Conservation (phyloP, 2,329 filamentous ascomycete genomes). For the Hymenoscyphus occultus region DNA sequence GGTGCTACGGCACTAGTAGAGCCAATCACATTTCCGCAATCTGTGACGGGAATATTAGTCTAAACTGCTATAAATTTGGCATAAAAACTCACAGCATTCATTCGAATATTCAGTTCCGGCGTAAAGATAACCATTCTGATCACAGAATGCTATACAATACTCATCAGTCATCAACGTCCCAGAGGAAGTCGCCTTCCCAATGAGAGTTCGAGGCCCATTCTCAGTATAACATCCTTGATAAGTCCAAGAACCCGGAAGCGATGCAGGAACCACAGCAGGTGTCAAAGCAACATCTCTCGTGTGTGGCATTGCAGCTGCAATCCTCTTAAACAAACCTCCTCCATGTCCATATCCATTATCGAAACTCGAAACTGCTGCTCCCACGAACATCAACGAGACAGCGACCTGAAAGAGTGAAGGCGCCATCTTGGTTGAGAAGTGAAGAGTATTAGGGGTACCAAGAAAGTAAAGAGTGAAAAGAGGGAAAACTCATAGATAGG, state of each 20-base stretch:
- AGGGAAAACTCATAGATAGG: not conserved
- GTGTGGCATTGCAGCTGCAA: not conserved
- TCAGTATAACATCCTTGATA: constrained; percentile 32
- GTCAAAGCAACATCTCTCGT: not conserved
- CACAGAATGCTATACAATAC: constrained; percentile 29
- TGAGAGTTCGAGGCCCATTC: constrained; percentile 20
- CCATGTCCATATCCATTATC: constrained; percentile 8
- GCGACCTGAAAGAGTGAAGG: constrained; percentile 23
- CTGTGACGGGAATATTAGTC: constrained; percentile 12
- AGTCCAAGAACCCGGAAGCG: constrained; percentile 27
- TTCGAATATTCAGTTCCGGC: constrained; percentile 30
- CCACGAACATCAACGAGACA: constrained; percentile 16
- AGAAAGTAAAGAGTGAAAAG: not conserved
- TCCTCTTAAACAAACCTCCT: constrained; percentile 10
- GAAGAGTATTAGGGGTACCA: constrained; percentile 7
- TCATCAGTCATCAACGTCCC: constrained; percentile 25
- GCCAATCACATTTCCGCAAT: constrained; percentile 25
- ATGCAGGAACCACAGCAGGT: constrained; percentile 13
- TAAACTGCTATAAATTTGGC: not conserved
- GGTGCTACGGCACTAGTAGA: constrained; percentile 15
- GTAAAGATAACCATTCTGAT: constrained; percentile 22
- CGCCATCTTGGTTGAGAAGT: constrained; percentile 17
- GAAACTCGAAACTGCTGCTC: constrained; percentile 10
- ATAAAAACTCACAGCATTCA: constrained; percentile 29
- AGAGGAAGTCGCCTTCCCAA: constrained; percentile 19